phyloP scores from a whole-genome alignment of 2,329 filamentous ascomycete genomes.

The Fusarium dimerum region DNA sequence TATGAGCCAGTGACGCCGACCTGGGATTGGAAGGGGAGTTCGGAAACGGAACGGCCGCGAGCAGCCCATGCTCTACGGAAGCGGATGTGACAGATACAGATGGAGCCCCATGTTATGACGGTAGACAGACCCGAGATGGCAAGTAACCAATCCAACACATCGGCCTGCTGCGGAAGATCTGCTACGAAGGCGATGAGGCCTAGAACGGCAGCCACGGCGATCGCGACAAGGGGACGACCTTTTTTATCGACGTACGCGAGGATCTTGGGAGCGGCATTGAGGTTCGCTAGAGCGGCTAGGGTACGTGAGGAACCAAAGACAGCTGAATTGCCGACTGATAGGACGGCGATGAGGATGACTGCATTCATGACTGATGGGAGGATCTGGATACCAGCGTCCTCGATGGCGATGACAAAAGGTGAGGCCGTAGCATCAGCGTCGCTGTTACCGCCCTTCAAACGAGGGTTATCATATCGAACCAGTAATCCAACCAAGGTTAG shows the following conservation, averaged over 20 bases:
- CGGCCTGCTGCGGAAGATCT: slow-evolving; percentile 57
- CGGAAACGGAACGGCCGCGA: slow-evolving; percentile 65
- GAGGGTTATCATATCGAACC: slow-evolving; percentile 69
- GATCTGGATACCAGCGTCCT: slow-evolving; percentile 76
- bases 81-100: slow-evolving; percentile 85
- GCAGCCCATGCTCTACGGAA: slow-evolving; percentile 77
- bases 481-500: slow-evolving; percentile 79
- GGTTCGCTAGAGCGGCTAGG: slow-evolving; percentile 84
- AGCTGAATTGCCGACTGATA: slow-evolving; percentile 89
- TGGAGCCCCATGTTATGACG: slow-evolving; percentile 79
- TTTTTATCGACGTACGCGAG: slow-evolving; percentile 80
- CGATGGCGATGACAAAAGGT: slow-evolving; percentile 91
- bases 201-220: slow-evolving; percentile 64
- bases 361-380: slow-evolving; percentile 90
- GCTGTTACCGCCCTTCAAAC: slow-evolving; percentile 58
- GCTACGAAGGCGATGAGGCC: slow-evolving; percentile 80
- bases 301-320: slow-evolving; percentile 91
- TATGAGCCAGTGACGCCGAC: slow-evolving; percentile 79
- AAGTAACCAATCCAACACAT: slow-evolving; percentile 78
- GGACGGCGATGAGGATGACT: slow-evolving; percentile 85
- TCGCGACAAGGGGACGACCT: slow-evolving; percentile 78
- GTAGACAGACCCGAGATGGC: slow-evolving; percentile 71
- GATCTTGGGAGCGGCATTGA: slow-evolving; percentile 76
- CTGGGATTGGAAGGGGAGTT: slow-evolving; percentile 80
- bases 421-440: slow-evolving; percentile 71